A percentile compares a stretch with the other conserved stretches of the same genome.
phyloP scores from a whole-genome alignment of 257 asterid species.

The Hygrophila difformis region DNA sequence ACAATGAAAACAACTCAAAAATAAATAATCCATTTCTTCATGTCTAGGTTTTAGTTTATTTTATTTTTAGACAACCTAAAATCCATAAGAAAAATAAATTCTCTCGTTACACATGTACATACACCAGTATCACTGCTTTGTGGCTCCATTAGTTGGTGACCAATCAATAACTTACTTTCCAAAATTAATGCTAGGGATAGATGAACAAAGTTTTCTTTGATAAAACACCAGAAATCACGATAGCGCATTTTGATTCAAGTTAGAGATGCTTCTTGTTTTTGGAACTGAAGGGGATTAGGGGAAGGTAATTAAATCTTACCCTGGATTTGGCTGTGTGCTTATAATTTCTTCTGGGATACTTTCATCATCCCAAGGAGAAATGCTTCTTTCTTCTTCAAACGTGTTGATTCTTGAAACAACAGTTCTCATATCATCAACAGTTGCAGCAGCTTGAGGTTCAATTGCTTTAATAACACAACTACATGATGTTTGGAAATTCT shows the following conservation, averaged over 20 bases:
- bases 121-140: neutral
- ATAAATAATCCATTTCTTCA: neutral
- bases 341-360: slow-evolving; percentile 83
- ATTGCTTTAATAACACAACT: slow-evolving; percentile 84
- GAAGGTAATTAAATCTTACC: slow-evolving; percentile 38
- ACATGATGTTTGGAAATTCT: slow-evolving; percentile 53
- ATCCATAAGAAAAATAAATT: too few species aligned
- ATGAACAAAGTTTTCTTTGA: neutral
- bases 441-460: slow-evolving; percentile 78
- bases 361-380: slow-evolving; percentile 84
- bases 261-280: slow-evolving; percentile 6
- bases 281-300: slow-evolving; percentile 4
- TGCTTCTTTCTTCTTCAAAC: slow-evolving; percentile 45
- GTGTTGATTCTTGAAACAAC: slow-evolving; percentile 61
- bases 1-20: slow-evolving; percentile 8
- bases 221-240: slow-evolving; percentile 14
- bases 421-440: slow-evolving; percentile 57
- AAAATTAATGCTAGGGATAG: slow-evolving; percentile 14
- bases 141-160: neutral
- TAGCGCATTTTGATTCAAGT: slow-evolving; percentile 8
- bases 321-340: slow-evolving; percentile 62
- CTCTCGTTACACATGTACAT: too few species aligned
- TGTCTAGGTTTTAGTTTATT: neutral
- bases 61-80: too few species aligned
- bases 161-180: slow-evolving; percentile 1